Percentiles rank a stretch among this genome's conserved stretches.
Evolutionary conservation across 768 basidiomycete species (phyloP).

Genomic region (Lentinula sp.): DNA sequence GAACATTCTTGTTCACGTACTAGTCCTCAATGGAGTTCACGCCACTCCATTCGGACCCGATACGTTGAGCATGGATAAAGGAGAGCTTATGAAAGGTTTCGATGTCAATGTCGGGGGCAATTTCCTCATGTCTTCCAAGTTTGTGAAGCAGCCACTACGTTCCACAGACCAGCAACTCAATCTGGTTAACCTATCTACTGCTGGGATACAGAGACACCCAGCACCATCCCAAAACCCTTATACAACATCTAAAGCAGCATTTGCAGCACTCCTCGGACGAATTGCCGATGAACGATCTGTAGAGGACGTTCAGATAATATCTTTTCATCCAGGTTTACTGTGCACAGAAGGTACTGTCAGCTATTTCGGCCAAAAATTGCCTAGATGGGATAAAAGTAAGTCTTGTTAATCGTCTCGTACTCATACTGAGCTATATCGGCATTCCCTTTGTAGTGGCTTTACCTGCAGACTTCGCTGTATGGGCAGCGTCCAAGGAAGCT

Average conservation of each 20-base stretch:
- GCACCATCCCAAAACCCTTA: not conserved
- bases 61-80: not conserved
- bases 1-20: not conserved
- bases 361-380: not conserved
- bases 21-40: not conserved
- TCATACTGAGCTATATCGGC: not conserved
- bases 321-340: not conserved
- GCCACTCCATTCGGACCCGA: not conserved
- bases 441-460: not conserved
- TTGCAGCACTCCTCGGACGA: not conserved
- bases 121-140: not conserved
- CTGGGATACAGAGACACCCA: not conserved
- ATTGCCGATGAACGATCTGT: constrained; percentile 1
- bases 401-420: not conserved
- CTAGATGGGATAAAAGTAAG: not conserved
- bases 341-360: not conserved
- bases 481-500: constrained; percentile 1
- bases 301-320: not conserved
- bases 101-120: not conserved
- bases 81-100: not conserved
- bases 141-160: not conserved
- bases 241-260: not conserved
- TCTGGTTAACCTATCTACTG: not conserved
- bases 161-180: not conserved
- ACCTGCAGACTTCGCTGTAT: not conserved